Evolutionary conservation across 2,329 filamentous ascomycete genomes (phyloP), one percentile per base, ranked within the genome.

Genomic region (Xylaria sp.): DNA sequence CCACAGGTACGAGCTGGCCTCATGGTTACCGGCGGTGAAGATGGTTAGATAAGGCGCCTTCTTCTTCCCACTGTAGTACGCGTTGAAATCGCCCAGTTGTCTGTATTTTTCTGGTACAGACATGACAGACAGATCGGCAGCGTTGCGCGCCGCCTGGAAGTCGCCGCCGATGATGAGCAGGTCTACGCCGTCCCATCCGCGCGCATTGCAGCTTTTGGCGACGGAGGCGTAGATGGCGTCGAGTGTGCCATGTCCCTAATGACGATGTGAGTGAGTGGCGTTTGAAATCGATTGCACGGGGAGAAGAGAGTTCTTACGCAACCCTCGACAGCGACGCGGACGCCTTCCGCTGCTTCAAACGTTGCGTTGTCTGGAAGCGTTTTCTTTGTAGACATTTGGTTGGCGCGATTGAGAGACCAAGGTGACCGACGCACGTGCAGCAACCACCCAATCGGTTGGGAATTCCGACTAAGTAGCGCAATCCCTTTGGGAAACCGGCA

Each of bases 1-100:
- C 84, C 91, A 96, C 5, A 97, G 84, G 80, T 98, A 90, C 60
- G 92, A 94, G 76, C 92, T 92, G 0, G 96, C 95, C 82, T 99
- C 96, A 77, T 99, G 96, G 78, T 99, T 99, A 2, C 96, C 96
- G 51, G 91, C 94, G 60, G 97, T 90, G 81, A 98, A 98, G 53
- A 98, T 84, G 18, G 96, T 99, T 54, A 97, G 85, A 78, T 94
- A 97, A 0, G 96, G 96, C 0, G 96, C 96, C 51, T 80, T 87
- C 64, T 89, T 88, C 21, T 83, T 80, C 55, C 96, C 96, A 61
- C 90, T 92, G 80, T 99, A 99, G 84, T 98, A 99, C 71, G 93
- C 90, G 75, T 95, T 93, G 75, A 98, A 99, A 79, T 99, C 96
- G 42, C 93, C 93, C 76, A 99, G 90, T 51, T 88, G 84, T 71